Conservation (phyloP, 148 eudicot species). For the Arbutus unedo region DNA sequence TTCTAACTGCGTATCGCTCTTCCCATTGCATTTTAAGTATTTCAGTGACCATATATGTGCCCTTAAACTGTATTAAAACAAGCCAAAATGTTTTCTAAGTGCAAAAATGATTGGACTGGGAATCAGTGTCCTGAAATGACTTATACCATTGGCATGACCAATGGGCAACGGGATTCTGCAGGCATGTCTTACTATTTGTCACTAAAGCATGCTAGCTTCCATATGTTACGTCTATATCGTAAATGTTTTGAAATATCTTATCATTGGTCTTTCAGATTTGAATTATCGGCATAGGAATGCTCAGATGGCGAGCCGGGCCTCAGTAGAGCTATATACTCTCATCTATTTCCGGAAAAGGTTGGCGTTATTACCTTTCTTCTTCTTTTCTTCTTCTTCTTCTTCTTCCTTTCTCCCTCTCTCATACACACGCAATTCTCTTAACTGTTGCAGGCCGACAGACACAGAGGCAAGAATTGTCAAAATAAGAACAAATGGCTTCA, state of each 20-base stretch:
- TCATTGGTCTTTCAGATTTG: conserved; percentile 51
- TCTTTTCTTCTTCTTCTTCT: neutral
- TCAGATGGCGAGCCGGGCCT: conserved; percentile 93
- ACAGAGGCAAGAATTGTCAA: conserved; percentile 95
- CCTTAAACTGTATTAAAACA: neutral
- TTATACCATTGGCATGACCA: neutral
- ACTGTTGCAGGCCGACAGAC: conserved; percentile 73
- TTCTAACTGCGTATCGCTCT: neutral
- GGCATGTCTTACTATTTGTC: neutral
- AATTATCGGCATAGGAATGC: conserved; percentile 96
- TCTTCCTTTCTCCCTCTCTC: conserved; percentile 12
- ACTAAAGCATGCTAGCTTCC: conserved; percentile 5
- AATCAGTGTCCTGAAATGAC: neutral
- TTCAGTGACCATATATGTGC: neutral
- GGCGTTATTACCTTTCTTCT: neutral
- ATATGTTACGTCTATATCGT: neutral
- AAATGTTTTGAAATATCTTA: neutral
- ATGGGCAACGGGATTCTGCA: neutral
- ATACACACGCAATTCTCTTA: neutral
- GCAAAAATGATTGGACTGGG: neutral
- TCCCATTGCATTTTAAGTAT: neutral
- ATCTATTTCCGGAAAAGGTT: conserved; percentile 83
- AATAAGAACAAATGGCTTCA: conserved; percentile 89
- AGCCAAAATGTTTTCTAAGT: neutral
- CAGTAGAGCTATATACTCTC: conserved; percentile 94